These are phyloP conservation scores for Fusarium coffeatum DNA, from an alignment of 2,329 filamentous ascomycete genomes.

Conservation along the genomic window DNA sequence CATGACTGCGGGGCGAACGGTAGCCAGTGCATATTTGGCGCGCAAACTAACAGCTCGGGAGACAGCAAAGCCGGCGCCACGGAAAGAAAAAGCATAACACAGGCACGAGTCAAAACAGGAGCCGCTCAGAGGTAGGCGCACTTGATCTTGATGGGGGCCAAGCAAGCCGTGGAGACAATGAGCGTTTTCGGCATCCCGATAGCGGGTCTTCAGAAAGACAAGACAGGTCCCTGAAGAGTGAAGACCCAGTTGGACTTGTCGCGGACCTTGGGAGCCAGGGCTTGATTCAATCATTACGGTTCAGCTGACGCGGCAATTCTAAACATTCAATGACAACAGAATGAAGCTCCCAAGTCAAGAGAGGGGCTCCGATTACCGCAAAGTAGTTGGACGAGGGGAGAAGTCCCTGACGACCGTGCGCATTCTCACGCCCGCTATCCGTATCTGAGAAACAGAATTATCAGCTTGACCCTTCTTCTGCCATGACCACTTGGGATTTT, in stretches of 20 bases:
- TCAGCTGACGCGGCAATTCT: constrained; percentile 38
- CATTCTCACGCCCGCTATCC: constrained; percentile 22
- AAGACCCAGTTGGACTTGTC: constrained; percentile 35
- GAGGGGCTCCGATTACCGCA: constrained; percentile 19
- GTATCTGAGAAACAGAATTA: constrained; percentile 12
- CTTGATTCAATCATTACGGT: constrained; percentile 18
- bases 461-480: not conserved
- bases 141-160: constrained; percentile 13
- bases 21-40: constrained; percentile 38
- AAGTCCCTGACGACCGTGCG: constrained; percentile 26
- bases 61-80: constrained; percentile 43
- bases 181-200: constrained; percentile 41
- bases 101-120: constrained; percentile 38
- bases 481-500: constrained; percentile 23
- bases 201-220: constrained; percentile 31
- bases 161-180: constrained; percentile 30
- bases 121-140: constrained; percentile 10
- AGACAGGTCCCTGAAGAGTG: constrained; percentile 38
- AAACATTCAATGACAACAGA: constrained; percentile 13
- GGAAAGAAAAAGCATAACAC: constrained; percentile 41
- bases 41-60: constrained; percentile 42
- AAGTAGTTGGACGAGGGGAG: constrained; percentile 13
- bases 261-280: constrained; percentile 19
- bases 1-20: constrained; percentile 30
- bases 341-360: not conserved